Conservation (phyloP, 2,329 filamentous ascomycete genomes). For the Neopestalotiopsis rosae region DNA sequence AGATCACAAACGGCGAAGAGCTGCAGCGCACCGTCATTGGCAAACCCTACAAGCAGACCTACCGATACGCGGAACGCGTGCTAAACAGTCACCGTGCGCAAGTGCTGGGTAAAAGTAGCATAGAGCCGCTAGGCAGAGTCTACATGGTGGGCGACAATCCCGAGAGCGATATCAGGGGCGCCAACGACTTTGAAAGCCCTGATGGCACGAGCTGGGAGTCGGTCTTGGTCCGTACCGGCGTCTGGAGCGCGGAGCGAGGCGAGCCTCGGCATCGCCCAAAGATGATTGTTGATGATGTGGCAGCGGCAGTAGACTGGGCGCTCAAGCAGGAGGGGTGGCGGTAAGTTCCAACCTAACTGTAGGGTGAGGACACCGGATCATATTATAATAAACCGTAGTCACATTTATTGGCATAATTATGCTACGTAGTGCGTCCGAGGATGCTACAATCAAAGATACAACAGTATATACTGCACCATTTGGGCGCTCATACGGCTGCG, state of each 20-base stretch:
- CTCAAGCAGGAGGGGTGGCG: conserved; percentile 59
- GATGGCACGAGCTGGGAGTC: conserved; percentile 77
- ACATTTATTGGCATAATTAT: background rate
- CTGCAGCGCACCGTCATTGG: conserved; percentile 75
- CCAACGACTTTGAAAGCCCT: conserved; percentile 74
- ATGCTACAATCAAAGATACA: background rate
- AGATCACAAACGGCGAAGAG: conserved; percentile 67
- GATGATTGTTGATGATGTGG: conserved; percentile 75
- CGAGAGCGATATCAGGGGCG: conserved; percentile 88
- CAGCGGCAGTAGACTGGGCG: conserved; percentile 78
- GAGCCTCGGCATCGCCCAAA: conserved; percentile 66
- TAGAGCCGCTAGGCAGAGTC: conserved; percentile 54
- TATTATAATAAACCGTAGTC: background rate
- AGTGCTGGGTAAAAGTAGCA: conserved; percentile 42
- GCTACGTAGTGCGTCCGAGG: background rate
- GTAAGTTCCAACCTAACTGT: conserved; percentile 25
- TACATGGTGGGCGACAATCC: conserved; percentile 96
- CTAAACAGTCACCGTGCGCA: conserved; percentile 65
- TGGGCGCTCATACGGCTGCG: too few species aligned
- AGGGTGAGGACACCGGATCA: too few species aligned
- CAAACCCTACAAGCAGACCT: conserved; percentile 81
- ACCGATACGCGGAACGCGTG: conserved; percentile 81
- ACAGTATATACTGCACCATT: background rate
- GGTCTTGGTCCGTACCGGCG: conserved; percentile 80
- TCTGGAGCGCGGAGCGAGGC: conserved; percentile 59